phyloP scores from a whole-genome alignment of 2,329 filamentous ascomycete species.

The Trichoderma sp. region DNA sequence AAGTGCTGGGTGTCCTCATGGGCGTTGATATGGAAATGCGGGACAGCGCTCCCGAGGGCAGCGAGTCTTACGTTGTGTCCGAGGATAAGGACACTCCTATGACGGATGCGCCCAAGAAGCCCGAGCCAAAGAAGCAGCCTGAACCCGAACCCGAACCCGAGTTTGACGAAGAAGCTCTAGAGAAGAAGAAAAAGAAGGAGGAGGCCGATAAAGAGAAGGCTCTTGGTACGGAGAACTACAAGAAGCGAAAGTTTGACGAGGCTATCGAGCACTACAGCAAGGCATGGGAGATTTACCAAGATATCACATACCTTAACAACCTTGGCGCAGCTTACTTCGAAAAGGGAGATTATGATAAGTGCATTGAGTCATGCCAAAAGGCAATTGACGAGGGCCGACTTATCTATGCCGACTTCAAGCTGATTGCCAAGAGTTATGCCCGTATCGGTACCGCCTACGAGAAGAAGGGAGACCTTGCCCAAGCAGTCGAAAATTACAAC shows the following conservation, averaged over 20 bases:
- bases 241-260: conserved; percentile 95
- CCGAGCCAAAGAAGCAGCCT: conserved; percentile 51
- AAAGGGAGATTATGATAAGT: conserved; percentile 88
- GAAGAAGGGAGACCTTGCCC: conserved; percentile 74
- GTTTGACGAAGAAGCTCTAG: conserved; percentile 77
- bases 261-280: conserved; percentile 93
- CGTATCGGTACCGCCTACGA: conserved; percentile 94
- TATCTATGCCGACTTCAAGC: conserved; percentile 94
- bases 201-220: conserved; percentile 94
- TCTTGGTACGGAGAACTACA: conserved; percentile 90
- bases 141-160: conserved; percentile 61
- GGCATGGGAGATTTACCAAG: conserved; percentile 92
- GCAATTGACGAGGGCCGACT: conserved; percentile 87
- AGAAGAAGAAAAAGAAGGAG: conserved; percentile 86
- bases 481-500: conserved; percentile 86
- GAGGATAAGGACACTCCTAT: conserved; percentile 72
- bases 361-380: conserved; percentile 81
- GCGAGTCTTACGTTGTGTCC: conserved; percentile 53
- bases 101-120: conserved; percentile 59
- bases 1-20: conserved; percentile 89
- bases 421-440: conserved; percentile 96
- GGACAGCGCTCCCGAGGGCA: conserved; percentile 36
- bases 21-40: conserved; percentile 78
- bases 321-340: conserved; percentile 91
- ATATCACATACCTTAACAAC: conserved; percentile 98